Evolutionary conservation across 2,329 filamentous ascomycete genomes (phyloP), one percentile per base, ranked within the genome.

Genomic region (Aaosphaeria pasadenensis): DNA sequence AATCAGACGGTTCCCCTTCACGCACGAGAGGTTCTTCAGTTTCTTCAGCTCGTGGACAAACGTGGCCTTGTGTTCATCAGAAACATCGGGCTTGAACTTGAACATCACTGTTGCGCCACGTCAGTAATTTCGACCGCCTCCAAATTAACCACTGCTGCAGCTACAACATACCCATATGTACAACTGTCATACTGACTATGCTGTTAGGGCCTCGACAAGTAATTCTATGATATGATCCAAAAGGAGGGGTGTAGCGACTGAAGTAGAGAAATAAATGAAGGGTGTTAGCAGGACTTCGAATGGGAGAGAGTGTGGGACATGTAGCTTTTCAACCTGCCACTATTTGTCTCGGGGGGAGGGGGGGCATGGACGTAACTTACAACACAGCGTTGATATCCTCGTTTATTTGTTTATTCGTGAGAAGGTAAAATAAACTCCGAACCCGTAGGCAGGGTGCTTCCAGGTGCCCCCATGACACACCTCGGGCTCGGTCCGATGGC

Each of bases 21-120:
- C 78, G 39, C 73, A 79, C 0, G 76, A 51, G 4, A 81, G 64
- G 3, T 59, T 47, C 38, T 77, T 78, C n/a, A 82, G 69, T 1
- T 71, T 72, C 49, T 75, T 78, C 5, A 81, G 65, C 48, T 81
- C 73, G 0, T 51, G 54, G 29, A 76, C 67, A 39, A 81, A 81
- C 0, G 59, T 71, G 1, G 71, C 60, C 43, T 73, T 75, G 49
- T 79, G 74, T 7, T 70, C 66, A 6, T 67, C 48, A 2, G 69
- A 59, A 7, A 78, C 45, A 5, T 38, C 41, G 4, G 49, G 45
- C 2, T 24, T 38, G 44, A 52, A 55, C 41, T 51, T 50, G 50
- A 66, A 73, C 13, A 55, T 52, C 0, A 57, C 48, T 51, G 57
- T 13, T 11, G 33, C 9, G 33, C 13, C 13, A 11, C 9, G 33